Evolutionary conservation across 1,139 yeast species (phyloP).

Genomic region (Sugiyamaella xylanicola): DNA sequence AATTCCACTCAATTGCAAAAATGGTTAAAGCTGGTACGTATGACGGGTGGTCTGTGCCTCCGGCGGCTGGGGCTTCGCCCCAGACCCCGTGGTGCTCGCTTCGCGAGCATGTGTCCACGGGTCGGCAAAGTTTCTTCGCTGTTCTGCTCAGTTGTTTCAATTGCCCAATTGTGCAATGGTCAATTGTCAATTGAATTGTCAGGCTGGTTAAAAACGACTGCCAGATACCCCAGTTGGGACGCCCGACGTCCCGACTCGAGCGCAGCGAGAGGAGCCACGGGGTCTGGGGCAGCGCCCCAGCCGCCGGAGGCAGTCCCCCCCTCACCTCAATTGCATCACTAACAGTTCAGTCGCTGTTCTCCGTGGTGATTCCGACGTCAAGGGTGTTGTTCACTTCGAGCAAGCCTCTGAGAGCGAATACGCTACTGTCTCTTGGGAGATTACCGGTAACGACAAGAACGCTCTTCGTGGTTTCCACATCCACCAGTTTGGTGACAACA

Average conservation of each 20-base stretch:
- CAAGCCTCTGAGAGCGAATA: constrained; percentile 78
- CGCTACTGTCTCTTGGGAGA: constrained; percentile 84
- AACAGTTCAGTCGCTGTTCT: constrained; percentile 74
- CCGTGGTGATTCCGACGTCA: constrained; percentile 89
- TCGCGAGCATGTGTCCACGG: background rate
- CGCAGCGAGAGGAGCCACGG: background rate
- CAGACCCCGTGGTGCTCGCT: constrained; percentile 2
- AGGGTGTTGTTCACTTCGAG: constrained; percentile 84
- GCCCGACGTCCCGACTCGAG: background rate
- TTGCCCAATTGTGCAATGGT: background rate
- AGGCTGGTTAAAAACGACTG: too few species aligned
- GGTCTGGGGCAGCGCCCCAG: constrained; percentile 4
- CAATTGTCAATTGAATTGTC: too few species aligned
- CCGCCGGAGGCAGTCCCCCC: background rate
- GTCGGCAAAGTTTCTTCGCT: background rate
- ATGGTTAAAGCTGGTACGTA: constrained; percentile 43
- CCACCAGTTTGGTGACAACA: constrained; percentile 97
- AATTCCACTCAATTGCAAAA: constrained; percentile 24
- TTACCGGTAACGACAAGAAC: constrained; percentile 82
- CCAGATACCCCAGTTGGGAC: background rate
- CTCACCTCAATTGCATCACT: background rate
- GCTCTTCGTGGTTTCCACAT: constrained; percentile 96
- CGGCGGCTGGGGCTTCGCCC: constrained; percentile 1
- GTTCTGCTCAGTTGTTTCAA: background rate
- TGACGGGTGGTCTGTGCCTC: background rate